These are phyloP conservation scores for Xylariaceae sp. DNA, from an alignment of 2,329 filamentous ascomycete genomes.

Conservation along the genomic window DNA sequence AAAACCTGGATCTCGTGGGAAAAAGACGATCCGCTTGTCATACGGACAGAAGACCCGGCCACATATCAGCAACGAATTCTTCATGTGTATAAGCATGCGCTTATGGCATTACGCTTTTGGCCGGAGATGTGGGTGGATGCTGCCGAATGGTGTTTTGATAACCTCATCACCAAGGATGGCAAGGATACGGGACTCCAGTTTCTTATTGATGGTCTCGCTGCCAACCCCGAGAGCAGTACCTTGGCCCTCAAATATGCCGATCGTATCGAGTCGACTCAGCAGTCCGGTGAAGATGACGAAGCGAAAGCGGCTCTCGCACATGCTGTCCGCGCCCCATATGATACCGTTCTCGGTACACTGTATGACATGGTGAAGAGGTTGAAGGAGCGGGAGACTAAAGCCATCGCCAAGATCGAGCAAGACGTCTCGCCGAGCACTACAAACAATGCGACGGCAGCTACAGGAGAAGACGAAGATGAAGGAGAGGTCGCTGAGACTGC, in stretches of 20 bases:
- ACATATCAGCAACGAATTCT: constrained; percentile 75
- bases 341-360: constrained; percentile 78
- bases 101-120: constrained; percentile 92
- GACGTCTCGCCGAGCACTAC: constrained; percentile 26
- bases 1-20: constrained; percentile 95
- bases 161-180: constrained; percentile 60
- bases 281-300: constrained; percentile 72
- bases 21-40: constrained; percentile 82
- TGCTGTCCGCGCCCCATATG: constrained; percentile 77
- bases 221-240: constrained; percentile 90
- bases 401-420: constrained; percentile 52
- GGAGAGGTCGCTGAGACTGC: constrained; percentile 38
- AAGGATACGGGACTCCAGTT: constrained; percentile 66
- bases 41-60: constrained; percentile 75
- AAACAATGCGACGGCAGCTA: constrained; percentile 19
- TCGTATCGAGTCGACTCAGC: constrained; percentile 73
- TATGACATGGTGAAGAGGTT: constrained; percentile 78
- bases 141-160: constrained; percentile 85
- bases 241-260: constrained; percentile 88
- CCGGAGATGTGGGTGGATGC: constrained; percentile 95
- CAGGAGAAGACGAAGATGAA: constrained; percentile 48
- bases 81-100: constrained; percentile 88
- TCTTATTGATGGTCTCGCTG: constrained; percentile 74
- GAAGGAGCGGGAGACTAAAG: constrained; percentile 57
- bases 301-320: constrained; percentile 70